Base-by-base conservation (phyloP, 768 basidiomycete genomes). In the Strobilomyces echinocephalus region DNA sequence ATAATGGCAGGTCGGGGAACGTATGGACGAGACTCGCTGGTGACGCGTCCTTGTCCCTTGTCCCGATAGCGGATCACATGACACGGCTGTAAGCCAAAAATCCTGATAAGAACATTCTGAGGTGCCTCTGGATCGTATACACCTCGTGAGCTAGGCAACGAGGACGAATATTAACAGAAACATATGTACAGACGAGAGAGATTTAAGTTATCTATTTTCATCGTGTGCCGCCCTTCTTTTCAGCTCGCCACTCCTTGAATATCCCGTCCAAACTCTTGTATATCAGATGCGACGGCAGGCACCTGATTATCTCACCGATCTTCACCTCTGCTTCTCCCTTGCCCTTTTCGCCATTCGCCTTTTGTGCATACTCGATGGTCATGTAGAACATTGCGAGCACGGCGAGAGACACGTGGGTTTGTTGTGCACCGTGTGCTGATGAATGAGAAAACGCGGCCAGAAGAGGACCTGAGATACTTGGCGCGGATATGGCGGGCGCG, bases 261-360 rank as follows among this genome's bases (percentile, higher is more conserved):
- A 97, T 89, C 30, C 90, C 89, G 71, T 99, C 97, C 68, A 97
- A 69, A 64, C 89, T 91, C 73, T 91, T 91, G 73, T 91, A 89
- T 56, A 95, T 79, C 60, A 95, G 74, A 67, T 91, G 87, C 30
- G 85, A 84, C 31, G 97, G 95, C 57, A 99, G 67, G 65, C 84
- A 87, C 63, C 91, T 79, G 55, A 99, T 87, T 60, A 99, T 91
- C 72, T 97, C 94, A 16, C 89, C 87, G 33, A 92, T 77, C 54
- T 81, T 79, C 59, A 82, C 82, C 67, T 92, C 87, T 2, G 85
- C 84, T 68, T 91, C 87, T 7, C 55, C 65, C 68, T 84, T 86
- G 14, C 85, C 87, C 69, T 83, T 79, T 58, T 81, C 84, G 46
- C 78, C 87, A 21, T 66, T 69, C 33, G 85, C 85, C 64, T 84